Percentiles rank a stretch among this genome's conserved stretches.
phyloP scores from a whole-genome alignment of 2,329 filamentous ascomycete species.

The Aureobasidium uvarum region DNA sequence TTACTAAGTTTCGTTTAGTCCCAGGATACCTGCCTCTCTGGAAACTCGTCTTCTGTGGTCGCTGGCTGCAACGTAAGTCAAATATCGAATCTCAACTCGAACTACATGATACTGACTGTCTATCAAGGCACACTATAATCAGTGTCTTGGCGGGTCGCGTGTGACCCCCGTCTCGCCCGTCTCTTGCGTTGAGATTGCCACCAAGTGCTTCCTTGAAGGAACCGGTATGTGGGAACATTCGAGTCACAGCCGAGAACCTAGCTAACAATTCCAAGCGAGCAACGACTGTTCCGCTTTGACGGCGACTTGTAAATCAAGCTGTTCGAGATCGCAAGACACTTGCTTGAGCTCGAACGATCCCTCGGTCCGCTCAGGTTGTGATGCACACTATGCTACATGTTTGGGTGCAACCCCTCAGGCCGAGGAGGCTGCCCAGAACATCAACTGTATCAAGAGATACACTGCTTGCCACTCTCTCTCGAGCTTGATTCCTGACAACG shows the following conservation, averaged over 20 bases:
- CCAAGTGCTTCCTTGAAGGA: neutral
- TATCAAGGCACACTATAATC: neutral
- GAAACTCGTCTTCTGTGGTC: neutral
- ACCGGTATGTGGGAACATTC: no score
- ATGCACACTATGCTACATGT: no score
- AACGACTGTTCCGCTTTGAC: no score
- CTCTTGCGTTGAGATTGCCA: slow-evolving; percentile 4
- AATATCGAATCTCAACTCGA: no score
- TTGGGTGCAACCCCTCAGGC: neutral
- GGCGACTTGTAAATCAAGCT: no score
- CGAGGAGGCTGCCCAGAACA: neutral
- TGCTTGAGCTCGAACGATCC: no score
- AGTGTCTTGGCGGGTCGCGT: neutral
- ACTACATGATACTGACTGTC: no score
- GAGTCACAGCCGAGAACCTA: no score
- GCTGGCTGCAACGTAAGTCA: neutral
- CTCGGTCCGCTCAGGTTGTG: no score
- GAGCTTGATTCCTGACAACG: neutral
- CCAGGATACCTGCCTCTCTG: neutral
- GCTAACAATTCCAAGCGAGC: no score
- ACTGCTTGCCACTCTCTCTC: neutral
- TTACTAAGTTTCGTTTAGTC: no score
- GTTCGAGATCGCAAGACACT: no score
- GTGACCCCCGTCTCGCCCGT: neutral
- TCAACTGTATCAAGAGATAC: slow-evolving; percentile 18